Conservation (phyloP, 2,329 filamentous ascomycete species). For the Colletotrichum sp. region DNA sequence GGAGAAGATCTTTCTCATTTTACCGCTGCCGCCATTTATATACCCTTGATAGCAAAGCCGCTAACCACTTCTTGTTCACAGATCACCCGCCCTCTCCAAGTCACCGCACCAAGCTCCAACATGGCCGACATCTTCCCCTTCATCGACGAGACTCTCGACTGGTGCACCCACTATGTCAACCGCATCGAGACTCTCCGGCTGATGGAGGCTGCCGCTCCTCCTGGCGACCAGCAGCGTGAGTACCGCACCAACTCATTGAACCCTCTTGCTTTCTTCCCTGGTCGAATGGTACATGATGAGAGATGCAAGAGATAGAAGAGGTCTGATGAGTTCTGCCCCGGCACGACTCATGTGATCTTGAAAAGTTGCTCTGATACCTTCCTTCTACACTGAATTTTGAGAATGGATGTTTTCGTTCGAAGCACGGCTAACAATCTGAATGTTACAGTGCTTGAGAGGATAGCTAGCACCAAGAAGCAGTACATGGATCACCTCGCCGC, state of each 20-base stretch:
- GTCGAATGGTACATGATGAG: background rate
- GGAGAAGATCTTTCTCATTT: too few species aligned
- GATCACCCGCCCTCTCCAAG: background rate
- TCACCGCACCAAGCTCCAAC: background rate
- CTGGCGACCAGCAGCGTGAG: background rate
- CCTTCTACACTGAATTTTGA: background rate
- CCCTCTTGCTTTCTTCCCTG: too few species aligned
- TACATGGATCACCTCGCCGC: background rate
- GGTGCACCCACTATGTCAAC: background rate
- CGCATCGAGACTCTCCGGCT: background rate
- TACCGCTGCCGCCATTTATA: too few species aligned
- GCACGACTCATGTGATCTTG: background rate
- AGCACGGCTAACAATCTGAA: accelerated
- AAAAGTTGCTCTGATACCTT: background rate
- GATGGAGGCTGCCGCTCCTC: background rate
- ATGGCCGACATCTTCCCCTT: background rate
- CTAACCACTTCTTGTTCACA: too few species aligned
- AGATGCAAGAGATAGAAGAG: background rate
- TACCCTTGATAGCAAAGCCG: too few species aligned
- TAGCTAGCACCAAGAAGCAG: background rate
- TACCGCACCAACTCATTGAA: too few species aligned
- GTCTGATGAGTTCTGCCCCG: background rate
- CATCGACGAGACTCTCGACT: background rate
- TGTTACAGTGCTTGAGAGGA: background rate
- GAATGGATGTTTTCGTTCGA: accelerated